Conservation (phyloP, 139 green algal genomes). For the Coelastrella sp. region DNA sequence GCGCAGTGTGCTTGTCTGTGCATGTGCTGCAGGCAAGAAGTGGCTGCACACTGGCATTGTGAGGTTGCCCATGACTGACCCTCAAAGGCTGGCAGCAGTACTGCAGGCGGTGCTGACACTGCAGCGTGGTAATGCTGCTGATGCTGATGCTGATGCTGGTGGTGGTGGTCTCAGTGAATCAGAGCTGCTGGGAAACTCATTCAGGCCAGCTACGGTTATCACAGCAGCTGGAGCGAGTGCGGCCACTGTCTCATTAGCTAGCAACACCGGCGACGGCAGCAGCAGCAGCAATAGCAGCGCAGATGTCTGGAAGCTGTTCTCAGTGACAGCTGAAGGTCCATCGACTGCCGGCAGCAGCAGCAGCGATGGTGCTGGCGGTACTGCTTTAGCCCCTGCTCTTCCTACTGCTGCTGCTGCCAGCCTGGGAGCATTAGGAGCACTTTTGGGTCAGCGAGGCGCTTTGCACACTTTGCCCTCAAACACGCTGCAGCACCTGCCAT, state of each 20-base stretch:
- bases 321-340: neutral
- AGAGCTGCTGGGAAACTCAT: constrained; percentile 54
- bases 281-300: neutral
- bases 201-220: constrained; percentile 41
- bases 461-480: neutral
- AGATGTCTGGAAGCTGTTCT: constrained; percentile 16
- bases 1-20: neutral
- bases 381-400: neutral
- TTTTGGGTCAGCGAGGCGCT: neutral
- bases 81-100: constrained; percentile 53
- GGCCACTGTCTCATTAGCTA: neutral
- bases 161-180: constrained; percentile 29
- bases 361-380: neutral
- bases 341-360: constrained; percentile 9
- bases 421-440: neutral
- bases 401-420: neutral
- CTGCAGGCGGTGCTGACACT: constrained; percentile 49
- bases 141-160: constrained; percentile 24
- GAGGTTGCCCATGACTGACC: constrained; percentile 59
- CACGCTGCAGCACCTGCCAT: neutral
- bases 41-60: constrained; percentile 76
- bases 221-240: neutral
- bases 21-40: constrained; percentile 61
- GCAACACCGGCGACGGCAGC: neutral
- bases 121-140: constrained; percentile 25